Conservation (phyloP, 208 protist species). For the Sergeia podlipaevii region DNA sequence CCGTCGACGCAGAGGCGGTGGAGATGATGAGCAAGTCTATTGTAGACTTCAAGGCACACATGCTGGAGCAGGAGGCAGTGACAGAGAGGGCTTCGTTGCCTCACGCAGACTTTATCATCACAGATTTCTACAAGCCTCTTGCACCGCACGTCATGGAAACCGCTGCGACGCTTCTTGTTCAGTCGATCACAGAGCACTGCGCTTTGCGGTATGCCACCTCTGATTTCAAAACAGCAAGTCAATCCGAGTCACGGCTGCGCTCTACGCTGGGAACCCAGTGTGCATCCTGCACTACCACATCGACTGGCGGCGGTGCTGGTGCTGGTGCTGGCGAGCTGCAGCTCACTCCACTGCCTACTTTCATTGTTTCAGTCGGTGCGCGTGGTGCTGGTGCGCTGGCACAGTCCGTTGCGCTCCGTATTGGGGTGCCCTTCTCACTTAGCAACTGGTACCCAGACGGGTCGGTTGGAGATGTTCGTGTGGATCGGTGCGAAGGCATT, state of each 20-base stretch:
- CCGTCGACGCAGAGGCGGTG: neutral
- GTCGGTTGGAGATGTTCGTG: slow-evolving; percentile 18
- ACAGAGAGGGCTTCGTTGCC: slow-evolving; percentile 2
- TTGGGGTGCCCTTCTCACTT: slow-evolving; percentile 22
- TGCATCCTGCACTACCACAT: too few species aligned
- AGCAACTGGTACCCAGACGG: slow-evolving; percentile 39
- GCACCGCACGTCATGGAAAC: slow-evolving; percentile 9
- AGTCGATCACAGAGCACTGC: neutral
- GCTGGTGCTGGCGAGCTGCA: slow-evolving; percentile 1
- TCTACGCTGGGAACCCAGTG: too few species aligned
- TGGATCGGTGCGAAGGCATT: slow-evolving; percentile 19
- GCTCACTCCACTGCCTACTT: slow-evolving; percentile 4
- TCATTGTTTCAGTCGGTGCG: slow-evolving; percentile 21
- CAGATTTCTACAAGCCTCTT: slow-evolving; percentile 17
- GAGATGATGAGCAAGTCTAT: slow-evolving; percentile 5
- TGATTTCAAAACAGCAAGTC: slow-evolving; percentile 1
- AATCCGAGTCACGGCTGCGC: too few species aligned
- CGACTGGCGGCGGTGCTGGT: neutral
- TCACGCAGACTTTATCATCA: slow-evolving; percentile 10
- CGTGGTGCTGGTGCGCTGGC: slow-evolving; percentile 21
- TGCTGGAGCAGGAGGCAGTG: slow-evolving; percentile 6
- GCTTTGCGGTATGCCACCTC: neutral
- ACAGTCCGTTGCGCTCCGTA: slow-evolving; percentile 14
- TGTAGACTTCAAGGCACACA: slow-evolving; percentile 4
- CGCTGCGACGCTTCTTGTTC: slow-evolving; percentile 10